Base-by-base conservation (phyloP, 345 rosid species). In the Brassica nigra region DNA sequence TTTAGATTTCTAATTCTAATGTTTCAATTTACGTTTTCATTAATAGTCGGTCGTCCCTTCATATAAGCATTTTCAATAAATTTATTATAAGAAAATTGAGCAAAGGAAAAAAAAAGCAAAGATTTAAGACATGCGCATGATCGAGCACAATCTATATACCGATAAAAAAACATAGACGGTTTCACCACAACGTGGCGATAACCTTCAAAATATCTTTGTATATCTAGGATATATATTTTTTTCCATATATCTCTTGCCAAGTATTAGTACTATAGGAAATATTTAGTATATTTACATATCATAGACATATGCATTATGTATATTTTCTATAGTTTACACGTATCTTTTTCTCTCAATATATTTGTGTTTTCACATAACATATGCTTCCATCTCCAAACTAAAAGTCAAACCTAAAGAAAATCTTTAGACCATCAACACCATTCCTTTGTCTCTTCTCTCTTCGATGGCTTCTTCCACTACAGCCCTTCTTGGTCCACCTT, bases 401-500 rank as follows among this genome's bases (percentile, higher is more conserved):
- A 70, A 31, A 70, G 70, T 44, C 70, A 66, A 49, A 64, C 33
- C 70, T 6, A 30, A 1, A 31, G 37, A 75, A 54, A 75, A 36
- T 4, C 29, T 1, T 12, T n/a, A 49, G 52, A 74, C 33, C 49
- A 49, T 30, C 6, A 6, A 4, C 66, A 44, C 23, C 59, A 37
- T 7, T 30, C 20, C n/a, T n/a, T 66, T 58, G 23, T 52, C 31
- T 68, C 67, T 63, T 14, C 3, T 42, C 55, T 15, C 37, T 61
- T 12, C 71, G 14, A 82, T 82, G 84, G 30, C 84, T 77, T 78
- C 82, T 44, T 74, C 84, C 0, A 34, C 79, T 37, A 0, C 76
- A 3, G 59, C 27, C 31, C 82, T 84, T 47, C 66, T 81, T 0
- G 86, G 86, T 1, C 86, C 81, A 67, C 83, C 84, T 66, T 77